Conservation (phyloP, 2,329 filamentous ascomycete species). For the Penicillium glabrum region DNA sequence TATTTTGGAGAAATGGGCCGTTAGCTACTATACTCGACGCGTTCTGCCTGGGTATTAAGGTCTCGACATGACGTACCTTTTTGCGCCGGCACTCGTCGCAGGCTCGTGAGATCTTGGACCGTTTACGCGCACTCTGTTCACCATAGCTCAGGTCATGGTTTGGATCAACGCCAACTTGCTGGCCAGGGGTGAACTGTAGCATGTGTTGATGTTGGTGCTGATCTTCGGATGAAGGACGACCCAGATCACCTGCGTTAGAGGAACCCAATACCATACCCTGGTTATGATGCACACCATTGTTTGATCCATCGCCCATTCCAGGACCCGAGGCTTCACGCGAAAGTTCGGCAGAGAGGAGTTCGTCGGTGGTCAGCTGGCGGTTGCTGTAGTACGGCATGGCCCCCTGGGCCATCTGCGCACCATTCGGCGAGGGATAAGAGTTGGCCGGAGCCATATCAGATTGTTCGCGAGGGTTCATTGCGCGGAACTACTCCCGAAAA, state of each 20-base stretch:
- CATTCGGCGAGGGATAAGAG: slow-evolving; percentile 47
- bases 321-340: slow-evolving; percentile 47
- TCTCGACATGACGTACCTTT: slow-evolving; percentile 53
- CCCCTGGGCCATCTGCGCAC: slow-evolving; percentile 45
- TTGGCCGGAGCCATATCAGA: slow-evolving; percentile 43
- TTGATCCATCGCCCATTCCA: slow-evolving; percentile 42
- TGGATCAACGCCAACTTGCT: slow-evolving; percentile 46
- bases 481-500: slow-evolving; percentile 11
- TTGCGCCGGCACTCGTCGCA: slow-evolving; percentile 88
- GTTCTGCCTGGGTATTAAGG: slow-evolving; percentile 12
- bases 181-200: slow-evolving; percentile 44
- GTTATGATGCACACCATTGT: slow-evolving; percentile 41
- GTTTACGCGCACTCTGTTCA: slow-evolving; percentile 68
- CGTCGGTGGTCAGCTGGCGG: slow-evolving; percentile 48
- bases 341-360: slow-evolving; percentile 49
- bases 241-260: slow-evolving; percentile 39
- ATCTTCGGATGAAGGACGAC: slow-evolving; percentile 38
- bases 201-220: slow-evolving; percentile 43
- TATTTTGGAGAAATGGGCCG: slow-evolving; percentile 24
- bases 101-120: slow-evolving; percentile 82
- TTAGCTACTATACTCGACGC: slow-evolving; percentile 20
- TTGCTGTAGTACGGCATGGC: slow-evolving; percentile 45
- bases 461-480: slow-evolving; percentile 45
- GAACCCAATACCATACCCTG: slow-evolving; percentile 42
- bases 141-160: slow-evolving; percentile 53